Percentiles rank a stretch among this genome's conserved stretches.
These are phyloP conservation scores for Cystofilobasidium bisporidii DNA, from an alignment of 768 basidiomycete species.

Conservation along the genomic window DNA sequence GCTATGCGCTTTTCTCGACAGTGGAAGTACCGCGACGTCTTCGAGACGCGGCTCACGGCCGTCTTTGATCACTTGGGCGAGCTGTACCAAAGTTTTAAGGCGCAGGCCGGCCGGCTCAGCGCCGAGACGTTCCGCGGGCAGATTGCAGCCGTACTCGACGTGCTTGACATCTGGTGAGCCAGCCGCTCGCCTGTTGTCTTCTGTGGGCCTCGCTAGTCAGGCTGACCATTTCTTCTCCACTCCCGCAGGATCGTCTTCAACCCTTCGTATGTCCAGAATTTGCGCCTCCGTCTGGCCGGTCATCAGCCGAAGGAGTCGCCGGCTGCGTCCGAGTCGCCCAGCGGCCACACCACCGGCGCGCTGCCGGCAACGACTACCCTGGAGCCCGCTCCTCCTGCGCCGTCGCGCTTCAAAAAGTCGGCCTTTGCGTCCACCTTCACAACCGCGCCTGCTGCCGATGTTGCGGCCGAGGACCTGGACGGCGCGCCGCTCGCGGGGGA, in stretches of 20 bases:
- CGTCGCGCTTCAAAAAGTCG: constrained; percentile 36
- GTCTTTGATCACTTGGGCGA: constrained; percentile 93
- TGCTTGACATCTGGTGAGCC: constrained; percentile 80
- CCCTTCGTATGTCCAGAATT: constrained; percentile 67
- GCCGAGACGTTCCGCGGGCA: constrained; percentile 94
- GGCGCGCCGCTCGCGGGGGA: constrained; percentile 26
- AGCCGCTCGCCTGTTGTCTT: too few species aligned
- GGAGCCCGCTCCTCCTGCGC: constrained; percentile 15
- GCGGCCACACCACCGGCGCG: too few species aligned
- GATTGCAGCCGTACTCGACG: constrained; percentile 75
- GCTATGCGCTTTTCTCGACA: constrained; percentile 41
- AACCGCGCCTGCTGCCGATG: constrained; percentile 26
- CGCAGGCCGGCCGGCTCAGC: constrained; percentile 90
- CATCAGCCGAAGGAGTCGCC: constrained; percentile 30
- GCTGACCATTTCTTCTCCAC: not conserved
- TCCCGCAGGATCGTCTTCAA: constrained; percentile 69
- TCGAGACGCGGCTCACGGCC: constrained; percentile 78
- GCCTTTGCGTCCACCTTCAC: constrained; percentile 39
- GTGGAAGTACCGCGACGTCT: constrained; percentile 94
- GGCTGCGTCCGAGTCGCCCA: constrained; percentile 50
- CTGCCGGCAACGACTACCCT: too few species aligned
- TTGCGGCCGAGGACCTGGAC: constrained; percentile 16
- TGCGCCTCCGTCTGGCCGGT: constrained; percentile 60
- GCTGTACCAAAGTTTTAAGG: constrained; percentile 61
- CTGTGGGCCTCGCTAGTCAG: too few species aligned